Evolutionary conservation across 768 basidiomycete species (phyloP), one percentile per base, ranked within the genome.

Genomic region (Nevesoporus exiguus): DNA sequence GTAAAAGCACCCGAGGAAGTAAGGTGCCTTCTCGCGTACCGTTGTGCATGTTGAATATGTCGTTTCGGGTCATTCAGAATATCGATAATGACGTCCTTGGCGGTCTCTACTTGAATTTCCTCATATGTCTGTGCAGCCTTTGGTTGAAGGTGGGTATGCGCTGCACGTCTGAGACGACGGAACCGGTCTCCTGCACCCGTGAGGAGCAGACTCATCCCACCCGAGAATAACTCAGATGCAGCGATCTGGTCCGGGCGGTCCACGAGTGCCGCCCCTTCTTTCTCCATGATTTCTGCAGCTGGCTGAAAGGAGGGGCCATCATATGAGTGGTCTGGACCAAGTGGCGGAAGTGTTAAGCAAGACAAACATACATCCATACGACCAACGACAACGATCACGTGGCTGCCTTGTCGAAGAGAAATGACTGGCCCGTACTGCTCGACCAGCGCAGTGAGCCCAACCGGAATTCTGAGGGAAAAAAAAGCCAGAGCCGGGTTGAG

Each of bases 251-350:
- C 62, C 8, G 83, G 83, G 43, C 83, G 68, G 59, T 84, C 82
- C 0, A 70, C 76, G 13, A 79, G 68, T 0, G 70, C 61, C 0
- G 74, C 75, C 0, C 82, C 82, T 53, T 80, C 77, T 51, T 80
- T 79, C 64, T 84, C 82, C 81, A 84, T 79, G 41, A 84, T 78
- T 10, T 84, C 80, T 0, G 77, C n/a, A n/a, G n/a, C n/a, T n/a
- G n/a, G n/a, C n/a, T n/a, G n/a, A n/a, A n/a, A n/a, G n/a, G n/a
- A n/a, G n/a, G n/a, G n/a, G n/a, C n/a, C n/a, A n/a, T n/a, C n/a
- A n/a, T n/a, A n/a, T n/a, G n/a, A n/a, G n/a, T n/a, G n/a, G n/a
- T n/a, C n/a, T n/a, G n/a, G n/a, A n/a, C n/a, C n/a, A n/a, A n/a
- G n/a, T n/a, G n/a, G n/a, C n/a, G n/a, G n/a, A n/a, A n/a, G n/a